Base-by-base conservation (phyloP, 495 filamentous ascomycete species). In the Hypoxylon perforatum region DNA sequence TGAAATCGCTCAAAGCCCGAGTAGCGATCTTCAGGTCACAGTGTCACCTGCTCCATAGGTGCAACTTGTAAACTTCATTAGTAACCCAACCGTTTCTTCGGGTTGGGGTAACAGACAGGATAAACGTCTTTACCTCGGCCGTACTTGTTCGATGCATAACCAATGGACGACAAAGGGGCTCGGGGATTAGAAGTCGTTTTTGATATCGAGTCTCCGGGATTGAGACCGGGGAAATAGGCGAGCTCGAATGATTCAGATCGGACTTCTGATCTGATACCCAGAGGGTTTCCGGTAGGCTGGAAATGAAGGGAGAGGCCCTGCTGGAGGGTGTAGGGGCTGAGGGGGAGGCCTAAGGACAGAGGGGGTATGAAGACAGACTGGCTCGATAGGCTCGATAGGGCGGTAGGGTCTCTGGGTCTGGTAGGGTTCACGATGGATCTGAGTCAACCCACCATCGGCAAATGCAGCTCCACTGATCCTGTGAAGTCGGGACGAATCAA, bases 391-490 rank as follows among this genome's bases (percentile, higher is more conserved):
- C 52, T 28, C 49, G 60, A 63, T 60, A 69, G 66, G 58, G 66
- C 66, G 56, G 51, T 57, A 60, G 56, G 60, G 53, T 63, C n/a
- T n/a, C n/a, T n/a, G n/a, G n/a, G n/a, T n/a, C n/a, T n/a, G n/a
- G n/a, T n/a, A n/a, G n/a, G n/a, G n/a, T 60, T 55, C 36, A 46
- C 44, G 59, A 63, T 63, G 65, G 66, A 69, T 69, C 66, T 64
- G 56, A 69, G 66, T 69, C 66, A 69, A 69, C 66, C 49, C 66
- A 69, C 66, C 66, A 69, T 63, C 66, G 66, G 66, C 66, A 69
- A 69, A 69, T 69, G 50, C 66, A 61, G 59, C 49, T 61, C 61
- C 66, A 64, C 61, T 33, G 66, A 61, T 69, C 56, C 51, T 57
- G 15, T 51, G 19, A 47, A 14, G 28, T 57, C 38, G 51, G 55